Conservation (phyloP, 257 asterid genomes). For the Euphrasia confusa region DNA sequence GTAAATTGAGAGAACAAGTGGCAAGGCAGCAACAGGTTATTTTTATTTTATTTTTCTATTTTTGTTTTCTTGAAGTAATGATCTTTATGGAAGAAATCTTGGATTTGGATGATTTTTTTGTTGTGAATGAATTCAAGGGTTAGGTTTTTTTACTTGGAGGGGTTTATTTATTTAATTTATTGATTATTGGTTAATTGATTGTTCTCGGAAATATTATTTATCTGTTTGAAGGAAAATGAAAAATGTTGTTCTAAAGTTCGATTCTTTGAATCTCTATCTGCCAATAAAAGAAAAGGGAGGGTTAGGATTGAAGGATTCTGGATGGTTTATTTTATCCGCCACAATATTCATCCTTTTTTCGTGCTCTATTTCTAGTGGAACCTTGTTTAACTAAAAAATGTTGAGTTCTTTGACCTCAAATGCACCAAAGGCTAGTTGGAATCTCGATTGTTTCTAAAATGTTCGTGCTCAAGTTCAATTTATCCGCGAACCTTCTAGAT, state of each 20-base stretch:
- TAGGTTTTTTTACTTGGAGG: neutral
- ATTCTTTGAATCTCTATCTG: too few species aligned
- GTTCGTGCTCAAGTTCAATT: too few species aligned
- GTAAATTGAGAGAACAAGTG: conserved; percentile 86
- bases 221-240: neutral
- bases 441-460: neutral
- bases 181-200: neutral
- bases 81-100: conserved; percentile 1
- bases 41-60: neutral
- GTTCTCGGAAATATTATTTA: neutral
- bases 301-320: too few species aligned
- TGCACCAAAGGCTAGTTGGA: neutral
- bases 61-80: conserved; percentile 12
- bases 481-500: too few species aligned
- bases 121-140: conserved; percentile 7
- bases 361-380: too few species aligned
- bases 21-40: conserved; percentile 93
- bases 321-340: too few species aligned
- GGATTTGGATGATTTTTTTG: conserved; percentile 13
- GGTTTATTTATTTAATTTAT: neutral
- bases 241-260: too few species aligned
- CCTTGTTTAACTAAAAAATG: neutral
- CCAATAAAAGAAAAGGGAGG: too few species aligned
- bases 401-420: neutral
- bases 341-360: too few species aligned